Conservation (phyloP, 371 early-diverging fungal species). For the Chytridiales sp. region DNA sequence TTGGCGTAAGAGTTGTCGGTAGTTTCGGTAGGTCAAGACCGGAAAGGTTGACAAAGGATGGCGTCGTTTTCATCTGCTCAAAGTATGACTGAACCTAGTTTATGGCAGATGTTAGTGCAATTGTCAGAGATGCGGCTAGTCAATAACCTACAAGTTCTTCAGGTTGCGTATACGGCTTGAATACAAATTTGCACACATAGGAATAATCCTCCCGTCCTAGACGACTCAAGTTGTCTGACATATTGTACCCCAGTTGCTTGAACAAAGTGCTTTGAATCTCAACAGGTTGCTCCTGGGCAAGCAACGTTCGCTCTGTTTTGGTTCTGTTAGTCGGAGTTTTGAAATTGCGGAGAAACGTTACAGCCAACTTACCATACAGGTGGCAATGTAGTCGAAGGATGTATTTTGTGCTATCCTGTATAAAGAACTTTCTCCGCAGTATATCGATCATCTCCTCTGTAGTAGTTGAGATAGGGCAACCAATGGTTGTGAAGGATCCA, state of each 20-base stretch:
- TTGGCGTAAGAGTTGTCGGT: constrained; percentile 57
- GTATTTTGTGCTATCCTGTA: constrained; percentile 28
- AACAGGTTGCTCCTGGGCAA: constrained; percentile 21
- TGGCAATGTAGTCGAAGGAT: constrained; percentile 9
- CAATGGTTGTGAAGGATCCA: constrained; percentile 28
- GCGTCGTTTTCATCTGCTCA: constrained; percentile 63
- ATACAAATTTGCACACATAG: constrained; percentile 74
- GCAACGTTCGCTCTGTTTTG: constrained; percentile 23
- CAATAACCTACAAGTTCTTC: constrained; percentile 43
- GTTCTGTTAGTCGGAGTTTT: background rate
- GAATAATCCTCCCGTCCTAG: constrained; percentile 83
- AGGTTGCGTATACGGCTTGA: constrained; percentile 68
- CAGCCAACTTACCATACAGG: background rate
- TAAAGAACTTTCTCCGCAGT: constrained; percentile 27
- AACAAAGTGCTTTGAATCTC: constrained; percentile 22
- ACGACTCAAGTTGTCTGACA: constrained; percentile 67
- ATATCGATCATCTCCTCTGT: constrained; percentile 24
- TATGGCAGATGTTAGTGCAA: constrained; percentile 63
- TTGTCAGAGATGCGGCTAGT: constrained; percentile 34
- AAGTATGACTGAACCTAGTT: constrained; percentile 64
- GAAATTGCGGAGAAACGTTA: background rate
- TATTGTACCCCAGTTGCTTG: constrained; percentile 27
- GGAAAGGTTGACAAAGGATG: constrained; percentile 60
- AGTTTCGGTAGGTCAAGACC: constrained; percentile 64
- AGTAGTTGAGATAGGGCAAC: constrained; percentile 18